A percentile compares a stretch with the other conserved stretches of the same genome.
These are phyloP conservation scores for Pestalotiopsis sp. DNA, from an alignment of 2,329 filamentous ascomycete genomes.

Conservation along the genomic window DNA sequence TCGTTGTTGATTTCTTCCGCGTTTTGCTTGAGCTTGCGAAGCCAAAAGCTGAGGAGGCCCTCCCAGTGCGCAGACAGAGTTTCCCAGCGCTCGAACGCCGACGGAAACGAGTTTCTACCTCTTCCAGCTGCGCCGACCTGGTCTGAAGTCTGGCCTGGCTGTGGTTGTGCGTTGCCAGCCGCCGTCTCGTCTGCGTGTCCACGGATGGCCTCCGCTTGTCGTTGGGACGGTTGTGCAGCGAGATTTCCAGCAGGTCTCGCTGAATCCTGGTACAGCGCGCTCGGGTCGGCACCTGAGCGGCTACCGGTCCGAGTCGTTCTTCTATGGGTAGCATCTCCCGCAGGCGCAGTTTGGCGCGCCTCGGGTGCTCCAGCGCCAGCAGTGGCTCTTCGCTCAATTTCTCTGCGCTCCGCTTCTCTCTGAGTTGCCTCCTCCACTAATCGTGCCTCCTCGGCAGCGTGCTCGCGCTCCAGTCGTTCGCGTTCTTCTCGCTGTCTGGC, in stretches of 20 bases:
- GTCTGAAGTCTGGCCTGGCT: slow-evolving; percentile 34
- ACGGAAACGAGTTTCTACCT: slow-evolving; percentile 78
- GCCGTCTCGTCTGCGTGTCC: slow-evolving; percentile 24
- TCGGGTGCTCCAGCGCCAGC: slow-evolving; percentile 36
- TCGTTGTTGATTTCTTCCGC: slow-evolving; percentile 82
- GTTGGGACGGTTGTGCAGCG: slow-evolving; percentile 27
- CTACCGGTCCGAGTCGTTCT: slow-evolving; percentile 21
- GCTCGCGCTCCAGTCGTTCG: slow-evolving; percentile 57
- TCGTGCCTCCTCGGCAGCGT: slow-evolving; percentile 59
- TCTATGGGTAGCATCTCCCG: slow-evolving; percentile 23
- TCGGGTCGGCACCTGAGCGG: slow-evolving; percentile 24
- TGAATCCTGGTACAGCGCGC: slow-evolving; percentile 19
- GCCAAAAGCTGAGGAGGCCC: slow-evolving; percentile 96
- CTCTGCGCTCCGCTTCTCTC: slow-evolving; percentile 64
- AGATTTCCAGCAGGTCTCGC: slow-evolving; percentile 20
- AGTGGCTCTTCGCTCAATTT: slow-evolving; percentile 38
- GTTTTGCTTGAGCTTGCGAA: slow-evolving; percentile 88
- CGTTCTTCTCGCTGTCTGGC: slow-evolving; percentile 66
- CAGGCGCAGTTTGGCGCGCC: slow-evolving; percentile 18
- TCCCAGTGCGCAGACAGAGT: slow-evolving; percentile 97
- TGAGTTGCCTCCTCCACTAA: slow-evolving; percentile 58
- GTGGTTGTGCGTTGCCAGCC: slow-evolving; percentile 35
- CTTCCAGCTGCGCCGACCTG: slow-evolving; percentile 29
- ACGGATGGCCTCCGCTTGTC: slow-evolving; percentile 23
- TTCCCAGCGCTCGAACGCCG: slow-evolving; percentile 98